Base-by-base conservation (phyloP, 2,329 filamentous ascomycete genomes). In the Raffaelea albimanens region DNA sequence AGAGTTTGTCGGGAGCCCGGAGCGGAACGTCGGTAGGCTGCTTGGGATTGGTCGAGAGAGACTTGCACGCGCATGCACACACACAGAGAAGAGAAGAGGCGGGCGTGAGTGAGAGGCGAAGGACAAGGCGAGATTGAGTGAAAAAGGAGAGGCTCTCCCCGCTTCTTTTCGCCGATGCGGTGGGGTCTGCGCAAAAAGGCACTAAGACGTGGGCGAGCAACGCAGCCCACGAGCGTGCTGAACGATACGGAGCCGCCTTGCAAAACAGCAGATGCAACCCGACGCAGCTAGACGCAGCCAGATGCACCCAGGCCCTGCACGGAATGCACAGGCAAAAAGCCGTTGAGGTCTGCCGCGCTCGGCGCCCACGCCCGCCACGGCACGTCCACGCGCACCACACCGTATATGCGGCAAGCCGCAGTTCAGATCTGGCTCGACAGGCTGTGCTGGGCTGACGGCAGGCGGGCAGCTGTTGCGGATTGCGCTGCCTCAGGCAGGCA, bases 81-180 rank as follows among this genome's bases (percentile, higher is more conserved):
- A 20, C n/a, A 29, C 21, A 23, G 44, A 22, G 20, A 10, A 20
- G 18, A 18, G 33, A 36, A 46, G 21, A 46, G 44, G 22, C 18
- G 40, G 44, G 11, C 36, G 43, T 38, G 34, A 38, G 18, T 10
- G 34, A 25, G 16, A 25, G 16, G 23, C 38, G 25, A 18, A 31
- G 39, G 39, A 34, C 16, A 40, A 42, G 47, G 43, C 36, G 39
- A 45, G 44, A 44, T 19, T 49, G 49, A 49, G 53, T 50, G 53
- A 51, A 55, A 55, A 50, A 46, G 53, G 51, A 51, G 53, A 55
- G 53, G 50, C 51, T 53, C 51, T 52, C 51, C 53, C 53, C 51
- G 49, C 49, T 52, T 52, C 47, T 48, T 53, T 47, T 54, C 44
- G 52, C 47, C 45, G 50, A 49, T 43, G 47, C 49, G 43, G 53